Evolutionary conservation across 1,139 yeast species (phyloP), one percentile per base, ranked within the genome.

Genomic region (Hansenula anomala): DNA sequence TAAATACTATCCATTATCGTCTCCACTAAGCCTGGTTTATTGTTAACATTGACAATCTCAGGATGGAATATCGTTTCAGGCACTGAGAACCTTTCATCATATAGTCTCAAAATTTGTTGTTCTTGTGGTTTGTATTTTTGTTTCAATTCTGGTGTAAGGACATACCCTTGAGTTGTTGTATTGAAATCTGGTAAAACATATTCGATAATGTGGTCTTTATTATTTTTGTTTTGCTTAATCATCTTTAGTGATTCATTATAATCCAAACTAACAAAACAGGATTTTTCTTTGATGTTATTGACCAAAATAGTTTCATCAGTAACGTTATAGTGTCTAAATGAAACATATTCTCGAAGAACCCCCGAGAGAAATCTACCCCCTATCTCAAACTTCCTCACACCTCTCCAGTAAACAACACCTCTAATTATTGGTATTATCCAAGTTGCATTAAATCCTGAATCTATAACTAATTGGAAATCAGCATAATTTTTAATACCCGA

Each of bases 31-130:
- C 90, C 89, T 0, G 92, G 78, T 49, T 89, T 78, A 43, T 75
- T 78, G 44, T 76, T 71, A 36, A 90, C 67, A 10, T 89, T 89
- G 1, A 95, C 75, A 38, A 87, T 78, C 47, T 84, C 90, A 0
- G 99, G 98, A 48, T 82, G 87, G 61, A 87, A 90, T 36, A 86
- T 67, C 2, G 88, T 68, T 56, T 94, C 99, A 0, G 98, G 97
- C 4, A 86, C 75, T 4, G 87, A 71, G 58, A 92, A 92, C 39
- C 96, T 63, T 58, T 94, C 98, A 56, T 90, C 97, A 24, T 72
- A 72, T 12, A 94, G 67, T 31, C 71, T 66, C 34, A 92, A 64
- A 1, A 81, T 69, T 57, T 89, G 97, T 6, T 78, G 67, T 38
- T 79, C 86, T 18, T 62, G 64, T 9, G 66, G 60, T 27, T 60